Conservation (phyloP, 129 eudicot species). For the carrot (Daucus carota) region DH1_v3.0 NC_030386.2:39001001-39001500, state of each 20-base stretch:
- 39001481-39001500: not conserved
- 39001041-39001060: not conserved
- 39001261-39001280: not conserved
- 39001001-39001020: not conserved
- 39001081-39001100: not conserved
- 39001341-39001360: not conserved
- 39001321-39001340: not conserved
- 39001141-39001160: not conserved
- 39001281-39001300: not conserved
- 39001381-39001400: constrained; percentile 90
- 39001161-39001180: not conserved
- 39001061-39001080: not conserved
- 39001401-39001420: constrained; percentile 87
- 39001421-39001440: constrained; percentile 83
- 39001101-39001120: not conserved
- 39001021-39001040: not conserved
- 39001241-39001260: not conserved
- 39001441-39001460: constrained; percentile 17
- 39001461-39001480: not conserved
- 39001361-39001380: constrained; percentile 26
- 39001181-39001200: not conserved
- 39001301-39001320: not conserved
- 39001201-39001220: not conserved
- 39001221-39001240: not conserved
- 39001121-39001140: not conserved